Evolutionary conservation across 768 basidiomycete species (phyloP), one percentile per base, ranked within the genome.

Genomic region (Tricholoma flavovirens): DNA sequence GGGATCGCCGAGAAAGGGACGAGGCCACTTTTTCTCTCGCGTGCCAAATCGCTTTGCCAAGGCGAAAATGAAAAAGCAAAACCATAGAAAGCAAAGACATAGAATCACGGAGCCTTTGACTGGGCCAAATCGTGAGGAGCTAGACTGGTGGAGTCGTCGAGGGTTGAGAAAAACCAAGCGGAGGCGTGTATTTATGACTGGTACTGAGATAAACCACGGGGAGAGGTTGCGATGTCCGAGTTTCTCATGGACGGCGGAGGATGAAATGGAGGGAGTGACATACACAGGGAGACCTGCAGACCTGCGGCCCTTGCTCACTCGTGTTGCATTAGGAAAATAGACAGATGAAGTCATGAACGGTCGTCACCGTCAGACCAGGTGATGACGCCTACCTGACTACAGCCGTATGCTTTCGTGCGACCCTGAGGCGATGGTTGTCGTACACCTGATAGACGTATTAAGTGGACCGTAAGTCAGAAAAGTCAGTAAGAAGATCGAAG

Each of bases 201-300:
- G 86, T 51, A 88, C 63, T 30, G 80, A 75, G 46, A 84, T 68
- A 52, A 83, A 80, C 86, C 86, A 88, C 14, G 83, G 74, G 5
- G 70, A 62, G 62, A 63, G 73, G 57, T 63, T 74, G 40, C 78
- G 78, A 63, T 76, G 75, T 57, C 75, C 73, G 66, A 80, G 75
- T 71, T 89, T 89, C 71, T 89, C 87, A 60, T 83, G 78, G 22
- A 85, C 78, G 14, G 83, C 80, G 51, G 84, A 77, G 43, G 83
- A 81, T 52, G 64, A 59, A 46, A 64, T 63, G 48, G 66, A 62
- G 40, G 64, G 67, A 42, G 65, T 67, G 42, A 69, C 66, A 53
- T 71, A 70, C 49, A 72, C 60, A 26, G 71, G 73, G 32, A 73
- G 69, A 21, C 66, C 56, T 65, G 60, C 30, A 68, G 68, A 58